Evolutionary conservation across 139 green algal genomes (phyloP).

Genomic region (Chlorokybus atmophyticus): DNA sequence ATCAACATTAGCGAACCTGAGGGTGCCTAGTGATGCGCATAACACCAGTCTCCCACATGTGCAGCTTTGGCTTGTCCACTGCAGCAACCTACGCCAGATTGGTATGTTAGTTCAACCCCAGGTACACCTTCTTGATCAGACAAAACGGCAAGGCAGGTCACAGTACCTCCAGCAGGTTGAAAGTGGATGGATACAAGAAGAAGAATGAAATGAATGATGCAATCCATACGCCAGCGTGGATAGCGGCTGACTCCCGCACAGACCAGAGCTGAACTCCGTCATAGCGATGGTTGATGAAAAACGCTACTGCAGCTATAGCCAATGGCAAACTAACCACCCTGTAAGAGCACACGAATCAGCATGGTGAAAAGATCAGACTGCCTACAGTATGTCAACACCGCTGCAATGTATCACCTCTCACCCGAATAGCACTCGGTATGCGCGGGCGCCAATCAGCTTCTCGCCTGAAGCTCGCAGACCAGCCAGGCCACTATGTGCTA

Average conservation of each 20-base stretch:
- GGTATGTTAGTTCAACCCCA: constrained; percentile 21
- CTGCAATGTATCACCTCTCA: too few species aligned
- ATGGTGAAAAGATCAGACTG: too few species aligned
- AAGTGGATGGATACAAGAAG: constrained; percentile 99
- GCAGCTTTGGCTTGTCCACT: constrained; percentile 88
- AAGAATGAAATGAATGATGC: constrained; percentile 92
- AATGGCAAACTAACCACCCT: constrained; percentile 67
- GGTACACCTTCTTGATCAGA: constrained; percentile 4
- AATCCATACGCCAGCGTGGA: constrained; percentile 74
- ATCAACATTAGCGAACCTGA: constrained; percentile 37
- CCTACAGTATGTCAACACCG: too few species aligned
- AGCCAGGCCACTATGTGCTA: constrained; percentile 76
- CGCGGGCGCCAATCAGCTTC: constrained; percentile 64
- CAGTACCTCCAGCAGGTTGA: constrained; percentile 97
- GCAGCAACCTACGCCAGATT: too few species aligned
- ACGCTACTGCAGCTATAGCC: constrained; percentile 71
- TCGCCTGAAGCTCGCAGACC: constrained; percentile 63
- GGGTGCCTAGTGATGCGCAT: constrained; percentile 83
- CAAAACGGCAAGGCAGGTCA: too few species aligned
- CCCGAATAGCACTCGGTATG: constrained; percentile 89
- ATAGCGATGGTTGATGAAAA: constrained; percentile 94
- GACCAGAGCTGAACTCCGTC: constrained; percentile 49
- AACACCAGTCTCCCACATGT: constrained; percentile 95
- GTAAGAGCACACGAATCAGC: too few species aligned
- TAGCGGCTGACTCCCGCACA: constrained; percentile 48